Evolutionary conservation across 345 rosid species (phyloP), one percentile per base, ranked within the genome.

Genomic region (Pistacia atlantica): DNA sequence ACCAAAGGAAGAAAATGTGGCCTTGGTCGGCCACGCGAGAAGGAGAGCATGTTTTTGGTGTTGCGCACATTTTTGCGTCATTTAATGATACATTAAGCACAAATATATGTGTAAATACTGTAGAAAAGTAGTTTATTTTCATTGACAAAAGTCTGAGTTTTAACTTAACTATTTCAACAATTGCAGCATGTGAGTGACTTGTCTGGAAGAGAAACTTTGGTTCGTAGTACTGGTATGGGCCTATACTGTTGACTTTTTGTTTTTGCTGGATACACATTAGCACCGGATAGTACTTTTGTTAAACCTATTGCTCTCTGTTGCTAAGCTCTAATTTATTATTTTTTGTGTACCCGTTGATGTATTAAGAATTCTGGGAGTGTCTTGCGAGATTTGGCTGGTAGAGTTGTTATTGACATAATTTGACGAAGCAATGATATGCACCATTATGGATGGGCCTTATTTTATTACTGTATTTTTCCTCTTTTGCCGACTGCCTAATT

Each of bases 171-270:
- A 25, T 28, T 31, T 12, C 17, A 49, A 42, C 14, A 18, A 5
- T 12, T 71, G 81, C 76, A 84, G 82, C 87, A 84, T 72, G 84
- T 84, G 28, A 84, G 84, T 65, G 84, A 84, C 78, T 35, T 84
- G 74, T 84, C 86, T 4, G 84, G 86, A 14, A 78, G 82, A 68
- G 84, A 84, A 80, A 84, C 86, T 5, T 12, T 84, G 55, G 84
- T 84, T 33, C 33, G 33, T 1, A 31, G 1, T 31, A 31, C 33
- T 31, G 33, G 33, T 31, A 31, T 31, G 33, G 33, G 3, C 33
- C 3, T 31, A 31, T 31, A 31, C 33, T 31, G 33, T 31, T 31
- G 33, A 31, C 33, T 3, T 31, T 31, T 31, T 31, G 33, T 31
- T 31, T 31, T 31, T 31, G 33, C 3, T 31, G 33, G 33, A 31